Percentiles rank a stretch among this genome's conserved stretches.
phyloP scores from a whole-genome alignment of 2,329 filamentous ascomycete genomes.

The Scortechinia acanthostroma region DNA sequence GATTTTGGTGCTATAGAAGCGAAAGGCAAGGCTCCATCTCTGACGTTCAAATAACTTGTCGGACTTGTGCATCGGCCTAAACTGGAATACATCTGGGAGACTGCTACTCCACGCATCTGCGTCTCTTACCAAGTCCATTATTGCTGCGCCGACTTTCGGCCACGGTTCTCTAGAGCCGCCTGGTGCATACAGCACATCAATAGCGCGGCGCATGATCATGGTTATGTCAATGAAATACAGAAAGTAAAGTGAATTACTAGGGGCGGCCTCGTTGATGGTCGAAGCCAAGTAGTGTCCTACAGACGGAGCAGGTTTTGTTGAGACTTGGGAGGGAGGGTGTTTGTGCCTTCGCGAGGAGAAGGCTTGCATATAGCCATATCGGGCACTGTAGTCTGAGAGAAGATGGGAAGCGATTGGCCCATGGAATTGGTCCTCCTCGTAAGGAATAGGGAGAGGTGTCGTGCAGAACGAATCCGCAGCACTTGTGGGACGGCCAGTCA shows the following conservation, averaged over 20 bases:
- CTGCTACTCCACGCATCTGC: conserved; percentile 25
- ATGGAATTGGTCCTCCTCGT: conserved; percentile 22
- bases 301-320: too few species aligned
- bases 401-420: conserved; percentile 2
- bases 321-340: too few species aligned
- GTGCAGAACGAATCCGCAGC: conserved; percentile 30
- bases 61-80: conserved; percentile 8
- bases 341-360: neutral
- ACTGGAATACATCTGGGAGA: conserved; percentile 24
- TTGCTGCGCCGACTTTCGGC: neutral
- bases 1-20: neutral
- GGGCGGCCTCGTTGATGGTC: too few species aligned
- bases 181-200: conserved; percentile 15
- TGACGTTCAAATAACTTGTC: neutral
- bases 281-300: too few species aligned
- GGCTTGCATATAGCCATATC: too few species aligned
- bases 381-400: conserved; percentile 4
- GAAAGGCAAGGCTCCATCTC: neutral
- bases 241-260: conserved; percentile 26
- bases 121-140: conserved; percentile 6
- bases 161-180: neutral
- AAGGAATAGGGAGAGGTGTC: conserved; percentile 28
- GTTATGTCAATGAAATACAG: conserved; percentile 24
- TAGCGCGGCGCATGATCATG: conserved; percentile 20
- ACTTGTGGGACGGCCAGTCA: conserved; percentile 32